These are phyloP conservation scores for Wallacemonas rigidus DNA, from an alignment of 208 protist species.

Conservation along the genomic window DNA sequence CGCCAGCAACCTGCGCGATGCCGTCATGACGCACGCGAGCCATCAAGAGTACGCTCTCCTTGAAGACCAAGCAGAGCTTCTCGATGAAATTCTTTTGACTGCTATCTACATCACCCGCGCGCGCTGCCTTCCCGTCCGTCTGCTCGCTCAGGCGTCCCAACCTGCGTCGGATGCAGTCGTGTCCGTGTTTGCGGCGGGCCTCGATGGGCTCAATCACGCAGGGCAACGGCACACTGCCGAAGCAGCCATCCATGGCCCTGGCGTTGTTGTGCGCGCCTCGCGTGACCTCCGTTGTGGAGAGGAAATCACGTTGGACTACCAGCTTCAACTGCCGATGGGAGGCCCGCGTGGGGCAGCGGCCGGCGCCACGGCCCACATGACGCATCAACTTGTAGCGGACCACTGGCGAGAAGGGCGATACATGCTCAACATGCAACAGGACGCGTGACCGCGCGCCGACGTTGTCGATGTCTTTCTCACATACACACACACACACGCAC, in stretches of 20 bases:
- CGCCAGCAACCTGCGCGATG: slow-evolving; percentile 67
- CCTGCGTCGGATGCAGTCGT: slow-evolving; percentile 28
- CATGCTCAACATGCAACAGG: slow-evolving; percentile 12
- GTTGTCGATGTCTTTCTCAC: slow-evolving; percentile 14
- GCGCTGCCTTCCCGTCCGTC: slow-evolving; percentile 52
- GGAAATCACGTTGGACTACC: slow-evolving; percentile 79
- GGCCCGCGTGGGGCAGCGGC: not conserved
- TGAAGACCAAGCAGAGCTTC: slow-evolving; percentile 41
- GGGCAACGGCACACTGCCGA: slow-evolving; percentile 23
- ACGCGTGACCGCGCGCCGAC: not conserved
- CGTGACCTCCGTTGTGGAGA: slow-evolving; percentile 44
- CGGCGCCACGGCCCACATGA: not conserved
- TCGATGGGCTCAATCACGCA: slow-evolving; percentile 76
- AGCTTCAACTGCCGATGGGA: not conserved
- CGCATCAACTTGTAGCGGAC: not conserved
- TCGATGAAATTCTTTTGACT: slow-evolving; percentile 60
- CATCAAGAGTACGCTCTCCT: slow-evolving; percentile 58
- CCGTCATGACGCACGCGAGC: slow-evolving; percentile 52
- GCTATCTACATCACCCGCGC: slow-evolving; percentile 74
- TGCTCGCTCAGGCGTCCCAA: slow-evolving; percentile 25
- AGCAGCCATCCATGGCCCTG: slow-evolving; percentile 51
- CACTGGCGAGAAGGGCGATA: slow-evolving; percentile 1
- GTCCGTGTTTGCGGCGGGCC: slow-evolving; percentile 56
- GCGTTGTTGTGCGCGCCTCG: slow-evolving; percentile 67
- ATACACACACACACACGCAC: not conserved